Base-by-base conservation (phyloP, 805 yeast genomes). In the Hanseniaspora nectarophila region DNA sequence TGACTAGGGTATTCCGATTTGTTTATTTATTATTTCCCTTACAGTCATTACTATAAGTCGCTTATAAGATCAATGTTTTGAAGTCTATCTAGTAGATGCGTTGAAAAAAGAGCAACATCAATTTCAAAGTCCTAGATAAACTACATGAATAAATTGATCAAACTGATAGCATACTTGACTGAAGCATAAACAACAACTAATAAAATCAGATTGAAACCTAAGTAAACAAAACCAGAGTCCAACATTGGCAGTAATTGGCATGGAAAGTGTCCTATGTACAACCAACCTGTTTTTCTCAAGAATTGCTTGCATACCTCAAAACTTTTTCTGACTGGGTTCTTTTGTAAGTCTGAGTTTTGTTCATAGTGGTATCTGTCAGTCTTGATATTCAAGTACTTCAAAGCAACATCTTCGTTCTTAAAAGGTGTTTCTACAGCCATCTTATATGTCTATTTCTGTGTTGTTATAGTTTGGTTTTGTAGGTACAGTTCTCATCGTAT, bases 81-180 rank as follows among this genome's bases (percentile, higher is more conserved):
- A n/a, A n/a, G n/a, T n/a, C n/a, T n/a, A 12, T 4, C 31, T 28
- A 9, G 8, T 9, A 9, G 31, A 9, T 28, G 31, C 10, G 31
- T 6, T 6, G 21, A 34, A 18, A 18, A 34, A 34, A 9, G 23
- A 10, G 18, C 35, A 18, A 34, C 18, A 35, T 16, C 20, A 35
- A 4, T 10, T 18, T 10, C 39, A 3, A 23, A 16, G 39, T 23
- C 9, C 23, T 8, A 2, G 1, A 34, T 18, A 16, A 16, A 10
- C 21, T 47, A 48, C 5, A 48, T 4, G 13, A 48, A 32, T 29
- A 48, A 13, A 28, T 24, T 24, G 3, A 89, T 10, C 21, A 52
- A 34, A 20, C 26, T 46, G 4, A 38, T 29, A 20, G 49, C 31
- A 13, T 45, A 46, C 23, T 52, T 52, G 8, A 45, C 20, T 16